Evolutionary conservation across 345 rosid genomes (phyloP), one percentile per base, ranked within the genome.

Genomic region (Sisymbrium altissimum): DNA sequence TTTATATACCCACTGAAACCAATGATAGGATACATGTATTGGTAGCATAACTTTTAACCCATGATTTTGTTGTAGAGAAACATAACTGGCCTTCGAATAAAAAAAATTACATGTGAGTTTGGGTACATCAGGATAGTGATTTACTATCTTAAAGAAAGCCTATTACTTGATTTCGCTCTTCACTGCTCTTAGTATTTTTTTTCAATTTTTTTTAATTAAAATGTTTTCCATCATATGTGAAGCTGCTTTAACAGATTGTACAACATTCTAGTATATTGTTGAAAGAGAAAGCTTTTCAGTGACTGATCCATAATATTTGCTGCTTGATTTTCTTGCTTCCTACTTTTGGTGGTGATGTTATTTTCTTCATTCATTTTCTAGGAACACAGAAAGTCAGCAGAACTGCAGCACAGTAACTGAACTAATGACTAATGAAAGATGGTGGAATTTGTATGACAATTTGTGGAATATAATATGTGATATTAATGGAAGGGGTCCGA

Each of bases 401-500:
- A 84, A 78, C 64, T 78, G 78, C 62, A 68, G 78, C 72, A 35
- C 83, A 64, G 54, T 61, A 69, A 84, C 81, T 75, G 89, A 79
- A 72, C 75, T 70, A 27, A 64, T 77, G 73, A 75, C 78, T 50
- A 80, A 84, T 78, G 86, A 86, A 56, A 83, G 82, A 68, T 88
- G 96, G 97, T 94, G 98, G 98, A 78, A 85, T 78, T 71, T 91
- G 63, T 94, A 91, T 79, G 96, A 91, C 78, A 86, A 86, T 81
- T 70, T 94, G 83, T 94, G 98, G 97, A 80, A 80, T 62, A 74
- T 94, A 57, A 82, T 94, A 66, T 81, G 89, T 67, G 96, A 83
- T 81, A 76, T 94, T 66, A 89, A 87, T 82, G 97, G 94, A 45
- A 94, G 86, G 77, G 90, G 98, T 44, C 96, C 91, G 19, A 86